Evolutionary conservation across 148 eudicot species (phyloP), one percentile per base, ranked within the genome.

Genomic region (Fallopia convolvulus): DNA sequence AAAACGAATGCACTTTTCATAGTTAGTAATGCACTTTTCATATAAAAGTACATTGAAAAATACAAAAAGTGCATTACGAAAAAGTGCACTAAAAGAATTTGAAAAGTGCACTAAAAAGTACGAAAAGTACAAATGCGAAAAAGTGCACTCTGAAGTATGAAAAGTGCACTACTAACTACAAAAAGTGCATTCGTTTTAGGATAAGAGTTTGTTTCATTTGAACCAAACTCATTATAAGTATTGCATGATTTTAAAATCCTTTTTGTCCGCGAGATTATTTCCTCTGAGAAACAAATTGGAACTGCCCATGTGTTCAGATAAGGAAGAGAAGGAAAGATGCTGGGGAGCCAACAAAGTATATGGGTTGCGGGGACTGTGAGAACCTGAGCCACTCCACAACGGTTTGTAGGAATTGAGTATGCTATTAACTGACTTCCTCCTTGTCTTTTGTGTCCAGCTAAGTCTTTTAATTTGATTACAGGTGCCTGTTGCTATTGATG

Each of bases 311-410:
- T 82, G 75, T 7, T 55, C 80, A 94, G 99, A 83, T 94, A 79
- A 94, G 91, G 85, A 92, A 94, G 86, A 87, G 91, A 76, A 92
- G 83, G 83, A 83, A 85, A 86, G 93, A 85, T 76, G 93, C 97
- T n/a, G 85, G 82, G 82, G 96, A 94, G 85, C 99, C 99, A 80
- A 77, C 85, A 50, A 94, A 94, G 83, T 92, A 86, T 79, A 87
- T 94, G 96, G 99, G 99, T n/a, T 85, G 89, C 84, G 97, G 99
- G 78, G 94, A 89, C 77, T 94, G 97, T 83, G 97, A 94, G 80
- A 94, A 92, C 83, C 72, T 92, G 73, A 94, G 99, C 76, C 99
- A 88, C 83, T 88, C 97, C 17, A 79, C 86, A 6, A 94, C 94
- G 89, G 99, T 94, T 84, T 77, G 76, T 77, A 12, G 14, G 52